phyloP scores from a whole-genome alignment of 805 yeast species.

The Wickerhamiella vanderwaltii region DNA sequence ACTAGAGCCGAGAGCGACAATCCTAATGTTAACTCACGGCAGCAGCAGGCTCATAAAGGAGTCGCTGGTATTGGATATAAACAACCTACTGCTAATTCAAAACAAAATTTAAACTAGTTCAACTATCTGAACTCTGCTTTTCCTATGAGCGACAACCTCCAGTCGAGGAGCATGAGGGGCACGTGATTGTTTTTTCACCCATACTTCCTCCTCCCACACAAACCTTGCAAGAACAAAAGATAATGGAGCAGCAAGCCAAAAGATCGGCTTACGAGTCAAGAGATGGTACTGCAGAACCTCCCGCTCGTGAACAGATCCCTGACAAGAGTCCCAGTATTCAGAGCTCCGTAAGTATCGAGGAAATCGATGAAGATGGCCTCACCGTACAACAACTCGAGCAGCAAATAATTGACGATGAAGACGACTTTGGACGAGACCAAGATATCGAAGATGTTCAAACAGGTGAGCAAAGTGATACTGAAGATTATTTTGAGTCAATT shows the following conservation, averaged over 20 bases:
- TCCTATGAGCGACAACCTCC: no score
- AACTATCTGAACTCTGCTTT: no score
- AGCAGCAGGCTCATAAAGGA: no score
- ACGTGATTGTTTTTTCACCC: no score
- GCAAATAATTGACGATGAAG: not conserved
- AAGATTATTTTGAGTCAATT: conserved; percentile 17
- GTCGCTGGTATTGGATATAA: no score
- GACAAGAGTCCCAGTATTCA: not conserved
- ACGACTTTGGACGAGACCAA: conserved; percentile 50
- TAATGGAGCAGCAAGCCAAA: conserved; percentile 9
- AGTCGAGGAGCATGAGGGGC: no score
- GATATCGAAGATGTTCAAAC: conserved; percentile 31
- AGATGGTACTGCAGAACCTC: conserved; percentile 1
- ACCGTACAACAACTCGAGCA: not conserved
- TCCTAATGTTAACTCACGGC: no score
- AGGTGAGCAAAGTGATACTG: conserved; percentile 16
- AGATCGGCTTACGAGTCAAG: conserved; percentile 3
- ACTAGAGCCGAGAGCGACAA: no score
- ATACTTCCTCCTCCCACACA: no score
- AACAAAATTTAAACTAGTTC: no score
- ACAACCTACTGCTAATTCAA: no score
- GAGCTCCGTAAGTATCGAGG: conserved; percentile 4
- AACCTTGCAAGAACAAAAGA: no score
- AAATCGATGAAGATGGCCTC: not conserved
- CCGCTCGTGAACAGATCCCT: not conserved